Evolutionary conservation across 176 grass and related monocot genomes (phyloP).

Genomic region (Dactylis glomerata): DNA sequence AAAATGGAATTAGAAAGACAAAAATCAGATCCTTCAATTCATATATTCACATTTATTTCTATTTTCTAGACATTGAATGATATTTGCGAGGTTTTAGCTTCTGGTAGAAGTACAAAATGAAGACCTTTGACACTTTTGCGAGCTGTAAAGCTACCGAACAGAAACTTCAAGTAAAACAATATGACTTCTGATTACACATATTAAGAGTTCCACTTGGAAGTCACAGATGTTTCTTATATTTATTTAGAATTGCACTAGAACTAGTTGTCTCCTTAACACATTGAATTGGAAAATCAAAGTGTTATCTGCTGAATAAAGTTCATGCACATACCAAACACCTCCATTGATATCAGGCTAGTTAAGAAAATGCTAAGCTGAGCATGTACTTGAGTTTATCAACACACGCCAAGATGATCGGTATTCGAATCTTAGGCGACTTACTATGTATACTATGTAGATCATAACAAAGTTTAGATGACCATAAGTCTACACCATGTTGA

Average conservation of each 20-base stretch:
- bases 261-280: background rate
- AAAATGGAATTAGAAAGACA: background rate
- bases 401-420: background rate
- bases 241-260: background rate
- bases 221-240: background rate
- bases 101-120: background rate
- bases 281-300: background rate
- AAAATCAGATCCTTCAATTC: background rate
- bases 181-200: background rate
- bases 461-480: background rate
- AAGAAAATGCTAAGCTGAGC: background rate
- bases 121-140: background rate
- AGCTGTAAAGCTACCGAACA: background rate
- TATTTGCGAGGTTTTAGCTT: constrained; percentile 1
- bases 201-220: background rate
- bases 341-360: background rate
- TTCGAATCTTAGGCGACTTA: background rate
- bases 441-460: background rate
- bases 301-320: background rate
- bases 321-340: background rate
- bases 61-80: background rate
- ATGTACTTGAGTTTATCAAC: background rate
- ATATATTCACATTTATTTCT: background rate
- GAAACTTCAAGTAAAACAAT: background rate
- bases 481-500: background rate